Evolutionary conservation across 1,139 yeast species (phyloP).

Genomic region (Geotrichum macrosporum): DNA sequence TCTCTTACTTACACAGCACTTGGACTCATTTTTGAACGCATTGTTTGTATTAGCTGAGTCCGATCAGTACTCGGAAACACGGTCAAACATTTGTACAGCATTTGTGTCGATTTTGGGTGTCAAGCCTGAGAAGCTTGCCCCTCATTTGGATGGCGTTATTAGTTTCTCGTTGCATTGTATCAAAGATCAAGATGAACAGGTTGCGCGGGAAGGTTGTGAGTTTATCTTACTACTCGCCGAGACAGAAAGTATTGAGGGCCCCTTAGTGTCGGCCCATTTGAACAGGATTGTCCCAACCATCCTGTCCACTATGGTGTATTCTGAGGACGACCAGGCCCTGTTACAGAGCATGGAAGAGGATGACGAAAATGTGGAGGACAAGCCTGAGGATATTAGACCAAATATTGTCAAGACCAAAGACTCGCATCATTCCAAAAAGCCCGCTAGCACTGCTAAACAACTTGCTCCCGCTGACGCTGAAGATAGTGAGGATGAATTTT

Average conservation of each 20-base stretch:
- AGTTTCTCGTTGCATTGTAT: constrained; percentile 80
- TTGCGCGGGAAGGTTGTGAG: constrained; percentile 90
- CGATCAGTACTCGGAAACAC: constrained; percentile 56
- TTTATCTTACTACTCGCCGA: constrained; percentile 76
- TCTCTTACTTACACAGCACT: constrained; percentile 53
- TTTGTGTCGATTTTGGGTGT: constrained; percentile 70
- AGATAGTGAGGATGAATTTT: constrained; percentile 48
- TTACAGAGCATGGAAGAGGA: constrained; percentile 59
- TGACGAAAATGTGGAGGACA: constrained; percentile 73
- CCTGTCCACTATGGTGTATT: constrained; percentile 78
- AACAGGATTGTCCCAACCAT: constrained; percentile 66
- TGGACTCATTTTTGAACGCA: constrained; percentile 62
- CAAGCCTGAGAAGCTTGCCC: constrained; percentile 73
- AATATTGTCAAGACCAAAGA: constrained; percentile 64
- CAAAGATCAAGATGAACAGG: constrained; percentile 62
- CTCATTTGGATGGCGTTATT: constrained; percentile 80
- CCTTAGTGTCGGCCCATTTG: constrained; percentile 47
- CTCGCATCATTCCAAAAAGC: constrained; percentile 46
- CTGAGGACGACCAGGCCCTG: constrained; percentile 70
- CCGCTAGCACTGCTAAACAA: too few species aligned
- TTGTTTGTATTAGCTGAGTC: constrained; percentile 57
- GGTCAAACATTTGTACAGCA: constrained; percentile 72
- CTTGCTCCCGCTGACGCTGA: constrained; percentile 32
- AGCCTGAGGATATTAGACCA: constrained; percentile 84
- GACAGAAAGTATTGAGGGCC: constrained; percentile 44